These are phyloP conservation scores for Eleusine coracana DNA, from an alignment of 176 grass and related monocot species.

Conservation along the genomic window DNA sequence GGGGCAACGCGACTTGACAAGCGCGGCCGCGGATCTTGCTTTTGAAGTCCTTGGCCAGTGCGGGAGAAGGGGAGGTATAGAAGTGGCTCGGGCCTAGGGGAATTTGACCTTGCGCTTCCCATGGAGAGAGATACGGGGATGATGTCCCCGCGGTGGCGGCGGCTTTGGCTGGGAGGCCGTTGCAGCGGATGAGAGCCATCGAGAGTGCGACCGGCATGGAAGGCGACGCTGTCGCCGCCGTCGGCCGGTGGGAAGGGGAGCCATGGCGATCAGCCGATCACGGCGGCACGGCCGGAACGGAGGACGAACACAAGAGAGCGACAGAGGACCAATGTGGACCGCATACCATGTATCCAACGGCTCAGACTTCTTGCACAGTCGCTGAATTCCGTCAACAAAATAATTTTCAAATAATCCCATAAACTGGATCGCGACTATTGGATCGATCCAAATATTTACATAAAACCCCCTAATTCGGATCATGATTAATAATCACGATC, in stretches of 20 bases:
- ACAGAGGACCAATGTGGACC: neutral
- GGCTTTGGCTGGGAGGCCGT: neutral
- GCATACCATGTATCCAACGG: no score
- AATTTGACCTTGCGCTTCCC: neutral
- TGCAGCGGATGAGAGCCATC: neutral
- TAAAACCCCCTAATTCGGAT: no score
- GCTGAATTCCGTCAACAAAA: no score
- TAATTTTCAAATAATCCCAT: no score
- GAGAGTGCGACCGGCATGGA: neutral
- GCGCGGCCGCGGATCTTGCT: neutral
- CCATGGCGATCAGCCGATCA: neutral
- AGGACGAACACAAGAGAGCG: neutral
- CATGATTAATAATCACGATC: neutral
- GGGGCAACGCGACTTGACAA: neutral
- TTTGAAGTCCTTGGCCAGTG: neutral
- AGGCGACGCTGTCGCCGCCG: no score
- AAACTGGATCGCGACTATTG: no score
- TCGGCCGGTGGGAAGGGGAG: neutral
- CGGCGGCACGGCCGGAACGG: neutral
- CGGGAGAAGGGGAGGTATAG: neutral
- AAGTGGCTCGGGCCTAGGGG: neutral
- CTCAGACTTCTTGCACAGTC: no score
- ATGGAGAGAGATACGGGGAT: neutral
- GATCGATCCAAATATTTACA: no score
- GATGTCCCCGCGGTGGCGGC: neutral